Conservation (phyloP, 2,329 filamentous ascomycete genomes). For the Hymenoscyphus albidus region DNA sequence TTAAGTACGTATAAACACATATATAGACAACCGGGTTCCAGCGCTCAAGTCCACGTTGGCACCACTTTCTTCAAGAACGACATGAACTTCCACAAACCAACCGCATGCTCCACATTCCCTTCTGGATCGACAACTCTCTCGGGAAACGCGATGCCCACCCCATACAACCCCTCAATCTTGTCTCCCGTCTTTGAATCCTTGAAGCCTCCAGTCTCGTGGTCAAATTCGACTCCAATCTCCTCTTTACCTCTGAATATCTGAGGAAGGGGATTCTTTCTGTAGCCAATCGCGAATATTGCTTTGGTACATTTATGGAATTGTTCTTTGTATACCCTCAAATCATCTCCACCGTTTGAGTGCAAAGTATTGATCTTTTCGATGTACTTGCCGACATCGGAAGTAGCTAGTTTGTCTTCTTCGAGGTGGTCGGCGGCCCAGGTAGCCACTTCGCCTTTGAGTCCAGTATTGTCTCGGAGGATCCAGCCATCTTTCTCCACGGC, state of each 20-base stretch:
- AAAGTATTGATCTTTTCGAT: constrained; percentile 29
- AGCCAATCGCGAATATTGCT: constrained; percentile 58
- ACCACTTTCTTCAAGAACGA: constrained; percentile 53
- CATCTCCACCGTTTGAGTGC: constrained; percentile 29
- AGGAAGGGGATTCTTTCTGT: constrained; percentile 48
- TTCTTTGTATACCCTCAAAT: constrained; percentile 42
- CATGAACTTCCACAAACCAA: constrained; percentile 65
- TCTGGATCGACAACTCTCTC: constrained; percentile 57
- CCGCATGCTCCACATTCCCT: constrained; percentile 58
- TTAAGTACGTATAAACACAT: neutral
- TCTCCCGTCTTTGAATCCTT: constrained; percentile 39
- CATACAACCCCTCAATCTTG: constrained; percentile 50
- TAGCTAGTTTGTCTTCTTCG: constrained; percentile 46
- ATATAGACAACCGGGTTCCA: neutral
- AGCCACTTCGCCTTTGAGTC: constrained; percentile 58
- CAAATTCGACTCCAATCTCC: constrained; percentile 30
- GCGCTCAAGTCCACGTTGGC: constrained; percentile 44
- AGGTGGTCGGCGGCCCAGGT: constrained; percentile 56
- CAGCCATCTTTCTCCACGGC: constrained; percentile 59
- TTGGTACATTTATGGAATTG: constrained; percentile 49
- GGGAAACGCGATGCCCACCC: constrained; percentile 61
- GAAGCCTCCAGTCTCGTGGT: constrained; percentile 44
- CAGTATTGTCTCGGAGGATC: constrained; percentile 63
- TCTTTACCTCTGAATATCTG: constrained; percentile 37
- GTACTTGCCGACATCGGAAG: constrained; percentile 28